Evolutionary conservation across 805 yeast species (phyloP), one percentile per base, ranked within the genome.

Genomic region (Metschnikowia aberdeeniae): DNA sequence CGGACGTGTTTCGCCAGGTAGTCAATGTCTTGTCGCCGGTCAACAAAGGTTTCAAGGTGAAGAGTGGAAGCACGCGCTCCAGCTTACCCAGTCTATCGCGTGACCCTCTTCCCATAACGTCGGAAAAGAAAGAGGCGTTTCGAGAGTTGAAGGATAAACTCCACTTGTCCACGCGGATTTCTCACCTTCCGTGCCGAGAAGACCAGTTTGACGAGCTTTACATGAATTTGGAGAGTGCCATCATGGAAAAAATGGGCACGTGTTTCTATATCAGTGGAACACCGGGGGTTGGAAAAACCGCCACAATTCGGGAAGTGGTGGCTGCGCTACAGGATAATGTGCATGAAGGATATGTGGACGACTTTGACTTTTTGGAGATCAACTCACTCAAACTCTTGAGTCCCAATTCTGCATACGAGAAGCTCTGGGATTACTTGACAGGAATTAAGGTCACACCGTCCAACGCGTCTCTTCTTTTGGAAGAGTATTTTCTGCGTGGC

Each of bases 211-310:
- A 82, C 8, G 77, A 81, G 44, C 68, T 93, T 4, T 87, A 82
- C 61, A 59, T 78, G 36, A 79, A 81, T 34, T 61, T 93, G 4
- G 89, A 89, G 54, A 73, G 80, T 36, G 86, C 96, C 0, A 78
- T 92, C 29, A 73, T 73, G 38, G 76, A 83, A 12, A 77, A 78
- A 34, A 76, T 84, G 1, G 97, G 98, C 0, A 77, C 90, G 6
- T 88, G 96, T 53, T 65, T 93, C 5, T 93, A 90, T 60, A 81
- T 93, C 9, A 88, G 96, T 63, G 99, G 99, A 3, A 89, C 97
- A 0, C 99, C 99, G 0, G 99, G 99, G 7, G 92, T 95, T 2
- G 99, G 99, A 10, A 93, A 93, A 60, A 92, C 99, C 0, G 93
- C 95, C 3, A 92, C 98, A 0, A 82, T 92, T 2, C 68, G 96